Evolutionary conservation across 371 early-diverging fungal species (phyloP), one percentile per base, ranked within the genome.

Genomic region (Mucor mucedo): DNA sequence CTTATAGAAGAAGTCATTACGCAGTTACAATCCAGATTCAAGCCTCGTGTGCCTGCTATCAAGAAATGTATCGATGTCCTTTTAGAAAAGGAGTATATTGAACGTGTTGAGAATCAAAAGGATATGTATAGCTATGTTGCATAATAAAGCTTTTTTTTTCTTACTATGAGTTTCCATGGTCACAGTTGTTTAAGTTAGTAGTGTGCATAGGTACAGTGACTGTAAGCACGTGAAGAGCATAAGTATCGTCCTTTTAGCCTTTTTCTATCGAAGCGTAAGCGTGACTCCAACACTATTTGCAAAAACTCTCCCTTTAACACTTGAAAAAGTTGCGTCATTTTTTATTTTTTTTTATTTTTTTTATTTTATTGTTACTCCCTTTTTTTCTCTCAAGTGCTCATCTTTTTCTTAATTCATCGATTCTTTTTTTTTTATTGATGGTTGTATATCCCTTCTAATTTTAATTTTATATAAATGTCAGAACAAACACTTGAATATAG

Each of bases 1-100:
- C 84, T 98, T 14, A 87, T 98, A 60, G 86, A 89, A 52, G 98
- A 98, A 67, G 94, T 95, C 8, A 92, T 98, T 47, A 80, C 84
- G 13, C 96, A 96, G 66, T 83, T 96, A 29, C 87, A 91, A 71
- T 86, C 93, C 42, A 86, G 96, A 57, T 98, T 98, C 83, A 92
- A 93, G 71, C 97, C 99, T 5, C 87, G 89, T 64, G 84, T 96
- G 16, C 82, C 89, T 27, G 95, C 93, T 60, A 97, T 98, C 80
- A 98, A 98, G 76, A 95, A 97, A 81, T 92, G 92, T 63, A 97
- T 98, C 65, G 98, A 97, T 73, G 88, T 93, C 42, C 81, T 97
- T 52, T 73, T 98, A 65, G 98, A 98, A 65, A 95, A 93, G 72
- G 96, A 95, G 77, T 98, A 94, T 63, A 87, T 98, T 63, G 96